Conservation (phyloP, 495 filamentous ascomycete genomes). For the Collariella sp. region DNA sequence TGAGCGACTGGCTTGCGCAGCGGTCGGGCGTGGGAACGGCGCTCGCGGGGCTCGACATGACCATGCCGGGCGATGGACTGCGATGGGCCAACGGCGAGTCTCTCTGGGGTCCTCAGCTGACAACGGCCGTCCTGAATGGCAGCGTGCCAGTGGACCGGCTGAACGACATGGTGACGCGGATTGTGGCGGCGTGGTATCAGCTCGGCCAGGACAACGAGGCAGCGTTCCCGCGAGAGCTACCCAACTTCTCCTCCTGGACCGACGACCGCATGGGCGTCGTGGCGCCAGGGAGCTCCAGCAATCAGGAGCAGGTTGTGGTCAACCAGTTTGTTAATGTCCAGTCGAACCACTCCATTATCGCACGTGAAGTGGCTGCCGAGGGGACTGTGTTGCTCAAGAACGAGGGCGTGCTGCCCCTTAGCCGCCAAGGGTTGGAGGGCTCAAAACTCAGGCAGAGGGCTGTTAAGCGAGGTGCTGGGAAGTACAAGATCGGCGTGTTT, state of each 20-base stretch:
- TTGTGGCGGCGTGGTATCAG: slow-evolving; percentile 91
- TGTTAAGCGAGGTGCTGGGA: slow-evolving; percentile 24
- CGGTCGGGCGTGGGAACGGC: slow-evolving; percentile 71
- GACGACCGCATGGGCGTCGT: slow-evolving; percentile 56
- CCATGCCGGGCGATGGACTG: slow-evolving; percentile 87
- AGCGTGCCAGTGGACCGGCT: slow-evolving; percentile 74
- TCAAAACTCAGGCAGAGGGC: slow-evolving; percentile 23
- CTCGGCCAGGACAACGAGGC: slow-evolving; percentile 68
- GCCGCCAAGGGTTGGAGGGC: slow-evolving; percentile 39
- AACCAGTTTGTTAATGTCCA: slow-evolving; percentile 72
- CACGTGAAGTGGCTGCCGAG: slow-evolving; percentile 68
- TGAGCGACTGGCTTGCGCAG: slow-evolving; percentile 90
- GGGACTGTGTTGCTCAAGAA: slow-evolving; percentile 86
- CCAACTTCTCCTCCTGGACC: slow-evolving; percentile 92
- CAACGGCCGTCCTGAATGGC: slow-evolving; percentile 68
- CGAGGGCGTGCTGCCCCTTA: slow-evolving; percentile 54
- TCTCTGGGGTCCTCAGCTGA: slow-evolving; percentile 73
- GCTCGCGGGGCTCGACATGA: slow-evolving; percentile 84
- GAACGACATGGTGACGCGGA: slow-evolving; percentile 88
- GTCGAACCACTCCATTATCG: slow-evolving; percentile 59
- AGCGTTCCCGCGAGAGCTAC: slow-evolving; percentile 57
- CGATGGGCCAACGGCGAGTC: slow-evolving; percentile 67
- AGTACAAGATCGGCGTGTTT: slow-evolving; percentile 63
- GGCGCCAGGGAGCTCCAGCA: slow-evolving; percentile 52
- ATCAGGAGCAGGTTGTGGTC: slow-evolving; percentile 50